Percentiles rank a stretch among this genome's conserved stretches.
Evolutionary conservation across 1,284 basidiomycete species (phyloP).

Genomic region (Sphagnurus paluster): DNA sequence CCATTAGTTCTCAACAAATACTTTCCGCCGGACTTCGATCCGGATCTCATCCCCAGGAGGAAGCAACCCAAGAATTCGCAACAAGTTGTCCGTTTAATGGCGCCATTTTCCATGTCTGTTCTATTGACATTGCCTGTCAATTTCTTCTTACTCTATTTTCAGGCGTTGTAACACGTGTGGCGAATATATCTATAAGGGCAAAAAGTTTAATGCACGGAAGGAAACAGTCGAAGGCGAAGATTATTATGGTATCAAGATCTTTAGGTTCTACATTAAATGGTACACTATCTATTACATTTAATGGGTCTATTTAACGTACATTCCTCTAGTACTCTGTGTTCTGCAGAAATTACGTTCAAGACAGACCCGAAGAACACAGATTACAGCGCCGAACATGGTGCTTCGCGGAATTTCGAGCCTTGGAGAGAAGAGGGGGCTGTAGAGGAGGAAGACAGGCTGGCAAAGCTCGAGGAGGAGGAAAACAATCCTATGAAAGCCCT

Average conservation of each 20-base stretch:
- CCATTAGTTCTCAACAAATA: slow-evolving; percentile 84
- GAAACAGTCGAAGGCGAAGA: slow-evolving; percentile 97
- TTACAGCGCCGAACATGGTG: slow-evolving; percentile 90
- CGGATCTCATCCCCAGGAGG: slow-evolving; percentile 90
- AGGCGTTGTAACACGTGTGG: slow-evolving; percentile 94
- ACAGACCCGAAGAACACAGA: slow-evolving; percentile 99
- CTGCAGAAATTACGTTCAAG: slow-evolving; percentile 99
- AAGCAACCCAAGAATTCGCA: slow-evolving; percentile 90
- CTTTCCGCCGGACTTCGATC: slow-evolving; percentile 96
- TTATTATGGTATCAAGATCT: slow-evolving; percentile 98
- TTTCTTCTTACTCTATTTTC: slow-evolving; percentile 14
- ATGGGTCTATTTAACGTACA: not conserved
- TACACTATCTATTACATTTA: slow-evolving; percentile 27
- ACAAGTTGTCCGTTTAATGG: slow-evolving; percentile 98
- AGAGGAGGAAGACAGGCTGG: slow-evolving; percentile 76
- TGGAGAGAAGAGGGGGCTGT: slow-evolving; percentile 79
- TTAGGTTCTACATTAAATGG: slow-evolving; percentile 86
- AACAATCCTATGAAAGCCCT: slow-evolving; percentile 97
- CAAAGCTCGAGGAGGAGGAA: slow-evolving; percentile 82
- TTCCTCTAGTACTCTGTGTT: slow-evolving; percentile 77
- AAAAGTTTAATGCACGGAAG: slow-evolving; percentile 99
- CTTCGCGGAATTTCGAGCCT: slow-evolving; percentile 92
- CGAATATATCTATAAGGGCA: slow-evolving; percentile 97
- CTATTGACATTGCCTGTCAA: slow-evolving; percentile 1
- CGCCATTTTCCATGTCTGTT: slow-evolving; percentile 92